These are phyloP conservation scores for Coemansia sp. DNA, from an alignment of 371 early-diverging fungal species.

Conservation along the genomic window DNA sequence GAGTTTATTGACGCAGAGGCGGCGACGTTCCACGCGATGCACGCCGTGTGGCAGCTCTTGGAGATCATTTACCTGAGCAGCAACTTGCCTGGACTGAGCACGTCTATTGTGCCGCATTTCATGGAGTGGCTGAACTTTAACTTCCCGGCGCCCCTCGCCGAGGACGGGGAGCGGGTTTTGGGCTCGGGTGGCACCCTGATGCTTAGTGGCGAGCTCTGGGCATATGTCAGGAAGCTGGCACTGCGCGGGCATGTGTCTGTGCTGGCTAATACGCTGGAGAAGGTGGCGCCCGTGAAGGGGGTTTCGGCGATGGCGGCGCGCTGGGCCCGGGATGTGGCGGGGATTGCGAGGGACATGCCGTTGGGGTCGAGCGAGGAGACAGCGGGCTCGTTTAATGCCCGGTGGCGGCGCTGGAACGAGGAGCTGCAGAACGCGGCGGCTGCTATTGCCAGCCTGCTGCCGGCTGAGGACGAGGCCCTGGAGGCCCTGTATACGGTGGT, in stretches of 20 bases:
- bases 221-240: conserved; percentile 28
- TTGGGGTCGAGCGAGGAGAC: conserved; percentile 32
- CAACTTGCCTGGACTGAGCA: conserved; percentile 26
- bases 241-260: conserved; percentile 30
- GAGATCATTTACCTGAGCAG: conserved; percentile 38
- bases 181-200: not conserved
- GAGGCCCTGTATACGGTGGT: conserved; percentile 9
- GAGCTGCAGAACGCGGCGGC: conserved; percentile 19
- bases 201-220: conserved; percentile 29
- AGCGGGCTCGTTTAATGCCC: conserved; percentile 31
- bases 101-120: conserved; percentile 25
- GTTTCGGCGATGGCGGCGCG: conserved; percentile 21
- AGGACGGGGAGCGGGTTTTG: conserved; percentile 17
- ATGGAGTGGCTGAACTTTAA: conserved; percentile 47
- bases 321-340: conserved; percentile 32
- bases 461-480: conserved; percentile 9
- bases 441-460: conserved; percentile 18
- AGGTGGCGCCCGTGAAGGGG: conserved; percentile 5
- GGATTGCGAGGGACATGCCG: conserved; percentile 27
- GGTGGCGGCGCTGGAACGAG: conserved; percentile 39
- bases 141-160: conserved; percentile 30
- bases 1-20: conserved; percentile 17
- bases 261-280: conserved; percentile 34
- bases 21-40: conserved; percentile 36
- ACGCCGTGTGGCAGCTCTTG: conserved; percentile 40